phyloP scores from a whole-genome alignment of 306 rosid species.

The Quercus variabilis region DNA sequence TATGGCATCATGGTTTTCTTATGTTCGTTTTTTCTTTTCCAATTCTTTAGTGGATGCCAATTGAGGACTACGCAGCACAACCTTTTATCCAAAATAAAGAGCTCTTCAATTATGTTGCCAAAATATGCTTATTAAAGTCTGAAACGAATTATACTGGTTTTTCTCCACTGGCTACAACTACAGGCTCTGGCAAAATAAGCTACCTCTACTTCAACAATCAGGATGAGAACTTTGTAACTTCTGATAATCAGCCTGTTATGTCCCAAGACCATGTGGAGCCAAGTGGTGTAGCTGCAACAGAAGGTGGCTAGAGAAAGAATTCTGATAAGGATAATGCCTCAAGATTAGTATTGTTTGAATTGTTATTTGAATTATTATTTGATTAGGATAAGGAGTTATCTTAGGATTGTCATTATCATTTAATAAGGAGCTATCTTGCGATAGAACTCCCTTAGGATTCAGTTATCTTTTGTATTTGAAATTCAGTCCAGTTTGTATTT shows the following conservation, averaged over 20 bases:
- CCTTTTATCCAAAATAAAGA: conserved; percentile 43
- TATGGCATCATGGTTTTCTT: neutral
- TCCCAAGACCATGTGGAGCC: too few relatives aligned
- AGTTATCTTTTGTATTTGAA: too few relatives aligned
- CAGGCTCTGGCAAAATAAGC: conserved; percentile 43
- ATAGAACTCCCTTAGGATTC: too few relatives aligned
- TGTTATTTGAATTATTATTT: too few relatives aligned
- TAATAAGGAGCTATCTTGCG: too few relatives aligned
- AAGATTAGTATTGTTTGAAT: too few relatives aligned
- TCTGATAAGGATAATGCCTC: too few relatives aligned
- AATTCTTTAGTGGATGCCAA: conserved; percentile 71
- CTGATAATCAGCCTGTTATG: neutral
- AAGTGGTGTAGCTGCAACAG: too few relatives aligned
- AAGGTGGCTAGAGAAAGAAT: too few relatives aligned
- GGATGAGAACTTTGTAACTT: conserved; percentile 11
- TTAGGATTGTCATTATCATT: too few relatives aligned
- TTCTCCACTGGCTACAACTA: conserved; percentile 23
- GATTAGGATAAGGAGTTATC: too few relatives aligned
- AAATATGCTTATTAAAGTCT: conserved; percentile 48
- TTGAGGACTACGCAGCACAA: conserved; percentile 70
- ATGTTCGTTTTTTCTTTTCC: neutral
- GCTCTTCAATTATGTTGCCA: conserved; percentile 42
- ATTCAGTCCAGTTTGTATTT: too few relatives aligned
- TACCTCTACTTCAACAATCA: conserved; percentile 47
- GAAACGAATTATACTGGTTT: conserved; percentile 49